These are phyloP conservation scores for Lycium ferocissimum DNA, from an alignment of 257 asterid species.

Conservation along the genomic window DNA sequence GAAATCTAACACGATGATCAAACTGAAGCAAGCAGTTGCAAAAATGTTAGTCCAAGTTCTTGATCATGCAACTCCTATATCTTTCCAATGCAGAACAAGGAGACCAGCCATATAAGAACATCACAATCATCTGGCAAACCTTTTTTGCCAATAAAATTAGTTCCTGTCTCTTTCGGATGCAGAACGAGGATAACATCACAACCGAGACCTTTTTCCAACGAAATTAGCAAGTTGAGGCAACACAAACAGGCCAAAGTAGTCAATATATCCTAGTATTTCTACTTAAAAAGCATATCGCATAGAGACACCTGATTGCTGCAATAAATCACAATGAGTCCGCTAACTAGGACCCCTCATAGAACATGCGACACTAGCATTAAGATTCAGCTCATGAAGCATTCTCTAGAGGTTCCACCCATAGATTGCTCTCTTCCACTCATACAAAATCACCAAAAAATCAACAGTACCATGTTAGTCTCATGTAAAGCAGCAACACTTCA, in stretches of 20 bases:
- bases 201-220: not conserved
- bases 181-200: not conserved
- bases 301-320: not conserved
- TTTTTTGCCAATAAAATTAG: not conserved
- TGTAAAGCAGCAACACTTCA: not conserved
- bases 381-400: not conserved
- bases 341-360: not conserved
- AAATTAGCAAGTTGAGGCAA: not conserved
- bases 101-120: not conserved
- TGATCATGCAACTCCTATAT: conserved; percentile 1
- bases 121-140: not conserved
- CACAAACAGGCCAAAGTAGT: not conserved
- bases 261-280: not conserved
- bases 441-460: not conserved
- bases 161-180: not conserved
- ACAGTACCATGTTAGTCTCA: conserved; percentile 1
- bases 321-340: not conserved
- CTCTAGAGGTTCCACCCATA: not conserved
- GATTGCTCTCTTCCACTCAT: not conserved
- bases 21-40: not conserved
- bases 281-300: not conserved
- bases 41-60: not conserved
- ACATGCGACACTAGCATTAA: not conserved
- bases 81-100: not conserved
- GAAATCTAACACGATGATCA: not conserved